Base-by-base conservation (phyloP, 106 monocot species). In the Acanthochlamys bracteata region DNA sequence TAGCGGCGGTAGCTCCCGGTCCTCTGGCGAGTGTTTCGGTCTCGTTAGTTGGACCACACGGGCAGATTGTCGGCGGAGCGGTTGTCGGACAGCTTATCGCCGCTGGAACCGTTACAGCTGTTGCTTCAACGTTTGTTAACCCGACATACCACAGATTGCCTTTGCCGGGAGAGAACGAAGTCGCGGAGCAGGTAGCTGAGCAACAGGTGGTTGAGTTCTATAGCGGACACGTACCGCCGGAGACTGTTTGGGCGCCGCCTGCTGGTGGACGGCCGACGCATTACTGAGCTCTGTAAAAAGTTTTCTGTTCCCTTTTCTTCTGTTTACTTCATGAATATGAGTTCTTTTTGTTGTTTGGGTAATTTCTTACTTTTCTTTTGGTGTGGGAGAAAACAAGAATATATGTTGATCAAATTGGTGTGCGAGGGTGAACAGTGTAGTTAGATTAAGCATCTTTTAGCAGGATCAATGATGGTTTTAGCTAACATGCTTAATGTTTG, bases 1-100 rank as follows among this genome's bases (percentile, higher is more conserved):
- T 17, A 39, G 26, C 26, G 60, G 7, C 15, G 27, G 12, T 25
- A 53, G 64, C 69, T 24, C 66, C 65, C n/a, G 42, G 42, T 9
- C 74, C 64, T 21, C 59, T 60, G 45, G 55, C 9, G 82, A 42
- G 71, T 15, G 2, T 84, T 58, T 81, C 89, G 16, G 69, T 85
- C 12, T 77, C 82, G 27, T 60, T 90, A n/a, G 79, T 80, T 0
- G 89, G 89, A 12, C 80, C 79, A 16, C 78, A 79, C 27, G 89
- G 89, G n/a, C 85, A 83, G 79, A 57, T 90, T 20, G 58, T 90
- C 14, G 89, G 85, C 0, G 88, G 88, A 0, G 39, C 52, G 40
- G 79, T 82, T 24, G 79, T 71, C 13, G 82, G 85, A 19, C 85
- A 82, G 60, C 61, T 90, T 14, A 41, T 80, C 20, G 79, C 89